These are phyloP conservation scores for Linanthus parryae DNA, from an alignment of 148 eudicot genomes.

Conservation along the genomic window DNA sequence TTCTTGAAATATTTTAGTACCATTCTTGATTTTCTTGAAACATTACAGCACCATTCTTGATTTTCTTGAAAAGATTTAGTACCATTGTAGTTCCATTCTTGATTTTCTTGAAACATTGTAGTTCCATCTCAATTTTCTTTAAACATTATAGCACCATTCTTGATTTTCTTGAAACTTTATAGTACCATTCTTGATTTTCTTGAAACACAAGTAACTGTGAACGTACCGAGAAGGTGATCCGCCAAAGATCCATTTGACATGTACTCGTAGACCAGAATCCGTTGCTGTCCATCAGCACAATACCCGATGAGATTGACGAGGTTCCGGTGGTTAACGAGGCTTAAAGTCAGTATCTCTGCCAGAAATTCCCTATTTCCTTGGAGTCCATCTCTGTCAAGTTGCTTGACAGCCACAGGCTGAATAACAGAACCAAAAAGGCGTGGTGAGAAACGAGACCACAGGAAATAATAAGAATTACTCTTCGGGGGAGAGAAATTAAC, in stretches of 20 bases:
- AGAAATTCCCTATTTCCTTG: constrained; percentile 86
- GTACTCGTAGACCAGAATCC: constrained; percentile 82
- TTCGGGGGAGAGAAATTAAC: constrained; percentile 18
- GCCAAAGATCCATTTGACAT: constrained; percentile 80
- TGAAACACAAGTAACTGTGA: background rate
- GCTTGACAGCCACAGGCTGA: constrained; percentile 87
- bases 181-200: background rate
- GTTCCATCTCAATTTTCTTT: too few species aligned
- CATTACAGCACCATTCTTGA: background rate
- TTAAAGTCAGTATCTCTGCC: constrained; percentile 65
- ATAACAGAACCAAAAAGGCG: constrained; percentile 3
- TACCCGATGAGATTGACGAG: constrained; percentile 81
- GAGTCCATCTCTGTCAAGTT: constrained; percentile 68
- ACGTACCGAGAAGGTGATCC: constrained; percentile 76
- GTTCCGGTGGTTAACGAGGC: constrained; percentile 67
- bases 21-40: too few species aligned
- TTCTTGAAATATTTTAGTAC: too few species aligned
- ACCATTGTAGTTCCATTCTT: too few species aligned
- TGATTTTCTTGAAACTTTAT: too few species aligned
- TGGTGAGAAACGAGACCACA: background rate
- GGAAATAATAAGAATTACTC: background rate
- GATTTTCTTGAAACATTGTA: too few species aligned
- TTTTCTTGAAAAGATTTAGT: too few species aligned
- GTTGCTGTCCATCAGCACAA: constrained; percentile 90
- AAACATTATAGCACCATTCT: background rate